A percentile compares a stretch with the other conserved stretches of the same genome.
Evolutionary conservation across 768 basidiomycete genomes (phyloP).

Genomic region (Russula emetica): DNA sequence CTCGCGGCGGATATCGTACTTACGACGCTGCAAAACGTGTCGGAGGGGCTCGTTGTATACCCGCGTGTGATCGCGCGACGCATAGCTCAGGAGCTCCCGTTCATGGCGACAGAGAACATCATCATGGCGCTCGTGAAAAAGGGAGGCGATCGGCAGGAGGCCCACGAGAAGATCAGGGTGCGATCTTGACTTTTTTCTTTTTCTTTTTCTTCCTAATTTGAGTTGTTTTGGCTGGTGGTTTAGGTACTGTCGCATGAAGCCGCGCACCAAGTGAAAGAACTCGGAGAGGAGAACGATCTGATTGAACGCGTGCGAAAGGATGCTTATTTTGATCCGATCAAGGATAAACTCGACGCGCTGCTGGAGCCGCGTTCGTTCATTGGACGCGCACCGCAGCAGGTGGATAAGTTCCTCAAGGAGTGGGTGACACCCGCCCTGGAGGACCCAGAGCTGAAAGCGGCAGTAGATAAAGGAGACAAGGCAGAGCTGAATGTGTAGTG

Average conservation of each 20-base stretch:
- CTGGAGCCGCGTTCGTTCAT: slow-evolving; percentile 87
- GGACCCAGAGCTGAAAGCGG: slow-evolving; percentile 51
- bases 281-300: slow-evolving; percentile 93
- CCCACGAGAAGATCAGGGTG: slow-evolving; percentile 92
- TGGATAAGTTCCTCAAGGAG: slow-evolving; percentile 78
- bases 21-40: slow-evolving; percentile 92
- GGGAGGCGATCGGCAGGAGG: slow-evolving; percentile 93
- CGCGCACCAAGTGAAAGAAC: slow-evolving; percentile 87
- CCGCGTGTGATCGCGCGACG: slow-evolving; percentile 91
- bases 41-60: slow-evolving; percentile 98
- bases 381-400: slow-evolving; percentile 93
- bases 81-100: slow-evolving; percentile 92
- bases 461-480: slow-evolving; percentile 47
- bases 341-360: slow-evolving; percentile 67
- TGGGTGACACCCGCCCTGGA: slow-evolving; percentile 83
- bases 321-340: slow-evolving; percentile 88
- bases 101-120: slow-evolving; percentile 99
- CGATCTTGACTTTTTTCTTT: slow-evolving; percentile 31
- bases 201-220: not conserved
- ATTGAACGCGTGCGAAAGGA: slow-evolving; percentile 81
- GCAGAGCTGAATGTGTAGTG: slow-evolving; percentile 59
- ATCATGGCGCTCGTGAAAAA: slow-evolving; percentile 98
- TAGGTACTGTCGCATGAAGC: slow-evolving; percentile 96
- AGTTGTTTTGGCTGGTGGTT: too few relatives aligned
- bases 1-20: slow-evolving; percentile 95